phyloP scores from a whole-genome alignment of 805 yeast species.

The Ogataea pignaliae region DNA sequence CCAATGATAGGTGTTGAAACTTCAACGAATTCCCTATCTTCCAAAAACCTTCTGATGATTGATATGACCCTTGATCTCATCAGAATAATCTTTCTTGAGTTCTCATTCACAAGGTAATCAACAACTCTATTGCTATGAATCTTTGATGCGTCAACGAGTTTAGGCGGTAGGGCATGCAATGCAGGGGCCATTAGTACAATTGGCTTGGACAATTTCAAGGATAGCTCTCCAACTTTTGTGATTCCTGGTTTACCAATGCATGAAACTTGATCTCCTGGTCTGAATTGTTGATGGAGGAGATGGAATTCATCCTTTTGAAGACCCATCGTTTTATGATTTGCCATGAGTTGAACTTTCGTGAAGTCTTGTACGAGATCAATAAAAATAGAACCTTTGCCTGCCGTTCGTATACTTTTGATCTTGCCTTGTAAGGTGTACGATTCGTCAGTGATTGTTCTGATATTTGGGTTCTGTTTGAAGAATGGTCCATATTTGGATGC shows the following conservation, averaged over 20 bases:
- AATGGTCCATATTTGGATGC: conserved; percentile 26
- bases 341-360: conserved; percentile 54
- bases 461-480: conserved; percentile 18
- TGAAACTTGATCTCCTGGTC: conserved; percentile 69
- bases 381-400: conserved; percentile 68
- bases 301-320: conserved; percentile 40
- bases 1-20: conserved; percentile 87
- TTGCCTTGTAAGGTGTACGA: conserved; percentile 47
- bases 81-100: conserved; percentile 40
- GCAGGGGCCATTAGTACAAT: conserved; percentile 61
- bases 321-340: conserved; percentile 46
- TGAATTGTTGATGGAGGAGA: conserved; percentile 36
- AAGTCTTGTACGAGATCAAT: conserved; percentile 65
- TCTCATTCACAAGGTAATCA: conserved; percentile 61
- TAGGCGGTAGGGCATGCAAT: conserved; percentile 65
- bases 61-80: conserved; percentile 54
- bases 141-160: conserved; percentile 48
- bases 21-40: conserved; percentile 57
- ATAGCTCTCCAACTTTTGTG: conserved; percentile 75
- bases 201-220: conserved; percentile 53
- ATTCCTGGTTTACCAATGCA: conserved; percentile 68
- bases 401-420: conserved; percentile 49
- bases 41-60: conserved; percentile 54
- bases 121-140: conserved; percentile 67
- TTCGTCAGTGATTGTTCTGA: conserved; percentile 19